Conservation (phyloP, 805 yeast species). For the Clavispora santaluciae region DNA sequence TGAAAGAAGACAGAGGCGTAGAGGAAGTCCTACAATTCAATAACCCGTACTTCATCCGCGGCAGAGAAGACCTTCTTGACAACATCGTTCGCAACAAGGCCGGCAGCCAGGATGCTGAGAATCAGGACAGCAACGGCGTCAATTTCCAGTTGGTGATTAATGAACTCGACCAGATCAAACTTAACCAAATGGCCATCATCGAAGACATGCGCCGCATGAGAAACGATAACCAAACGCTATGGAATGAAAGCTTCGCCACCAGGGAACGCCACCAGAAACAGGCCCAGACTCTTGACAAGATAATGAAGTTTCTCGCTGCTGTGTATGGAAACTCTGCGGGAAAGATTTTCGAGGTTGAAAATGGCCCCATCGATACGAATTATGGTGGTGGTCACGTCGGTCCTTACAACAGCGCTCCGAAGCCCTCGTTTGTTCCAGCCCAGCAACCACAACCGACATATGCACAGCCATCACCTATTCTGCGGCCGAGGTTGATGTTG, state of each 20-base stretch:
- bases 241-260: constrained; percentile 83
- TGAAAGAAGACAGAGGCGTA: constrained; percentile 39
- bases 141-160: constrained; percentile 51
- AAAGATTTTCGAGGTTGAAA: constrained; percentile 37
- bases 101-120: constrained; percentile 20
- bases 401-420: constrained; percentile 12
- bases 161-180: constrained; percentile 72
- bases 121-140: constrained; percentile 22
- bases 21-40: constrained; percentile 91
- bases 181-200: constrained; percentile 73
- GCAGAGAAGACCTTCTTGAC: constrained; percentile 78
- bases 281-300: constrained; percentile 82
- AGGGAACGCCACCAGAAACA: constrained; percentile 84
- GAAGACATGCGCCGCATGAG: constrained; percentile 81
- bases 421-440: constrained; percentile 1
- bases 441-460: constrained; percentile 1
- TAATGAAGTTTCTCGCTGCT: constrained; percentile 80
- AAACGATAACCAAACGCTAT: constrained; percentile 81
- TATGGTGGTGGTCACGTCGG: constrained; percentile 18
- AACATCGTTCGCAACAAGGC: constrained; percentile 74
- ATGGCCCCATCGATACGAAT: constrained; percentile 11
- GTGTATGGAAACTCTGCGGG: constrained; percentile 64
- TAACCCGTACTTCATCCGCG: constrained; percentile 73
- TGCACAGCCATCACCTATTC: constrained; percentile 13
- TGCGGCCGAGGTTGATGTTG: constrained; percentile 36